A percentile compares a stretch with the other conserved stretches of the same genome.
Conservation (phyloP, 2,329 filamentous ascomycete species). For the Penicillium psychrosexuale region DNA sequence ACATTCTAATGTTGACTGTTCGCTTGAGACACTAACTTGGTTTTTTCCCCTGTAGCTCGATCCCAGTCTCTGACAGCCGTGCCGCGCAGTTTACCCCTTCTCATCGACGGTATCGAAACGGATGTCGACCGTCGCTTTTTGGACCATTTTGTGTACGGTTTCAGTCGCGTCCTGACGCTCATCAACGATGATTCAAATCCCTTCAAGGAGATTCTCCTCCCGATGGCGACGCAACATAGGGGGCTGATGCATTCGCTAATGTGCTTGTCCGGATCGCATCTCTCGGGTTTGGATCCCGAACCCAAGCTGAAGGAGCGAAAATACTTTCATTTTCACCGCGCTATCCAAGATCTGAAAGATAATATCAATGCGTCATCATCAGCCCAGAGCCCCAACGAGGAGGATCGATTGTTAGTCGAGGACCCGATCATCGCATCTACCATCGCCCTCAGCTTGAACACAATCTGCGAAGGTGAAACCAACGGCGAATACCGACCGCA, state of each 20-base stretch:
- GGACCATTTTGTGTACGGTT: conserved; percentile 74
- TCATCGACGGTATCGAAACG: conserved; percentile 80
- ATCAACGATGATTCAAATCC: conserved; percentile 78
- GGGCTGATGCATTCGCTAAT: conserved; percentile 90
- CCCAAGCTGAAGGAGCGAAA: conserved; percentile 54
- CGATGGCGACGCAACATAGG: conserved; percentile 73
- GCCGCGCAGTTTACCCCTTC: conserved; percentile 51
- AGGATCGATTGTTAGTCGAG: conserved; percentile 45
- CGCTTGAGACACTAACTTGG: conserved; percentile 9
- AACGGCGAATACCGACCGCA: conserved; percentile 75
- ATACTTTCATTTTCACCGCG: conserved; percentile 51
- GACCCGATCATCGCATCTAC: conserved; percentile 62
- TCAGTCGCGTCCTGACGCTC: conserved; percentile 77
- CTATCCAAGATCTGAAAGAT: conserved; percentile 40
- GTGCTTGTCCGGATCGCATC: conserved; percentile 75
- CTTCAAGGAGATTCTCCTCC: conserved; percentile 79
- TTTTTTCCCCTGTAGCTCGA: conserved; percentile 25
- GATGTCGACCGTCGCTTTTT: conserved; percentile 75
- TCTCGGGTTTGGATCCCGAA: conserved; percentile 52
- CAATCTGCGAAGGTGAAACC: conserved; percentile 59
- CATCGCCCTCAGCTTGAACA: conserved; percentile 58
- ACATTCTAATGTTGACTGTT: not conserved
- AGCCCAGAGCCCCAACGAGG: conserved; percentile 22
- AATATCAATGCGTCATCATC: conserved; percentile 36
- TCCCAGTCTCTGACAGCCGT: conserved; percentile 33